Evolutionary conservation across 2,329 filamentous ascomycete species (phyloP).

Genomic region (Ascochyta rabiei): DNA sequence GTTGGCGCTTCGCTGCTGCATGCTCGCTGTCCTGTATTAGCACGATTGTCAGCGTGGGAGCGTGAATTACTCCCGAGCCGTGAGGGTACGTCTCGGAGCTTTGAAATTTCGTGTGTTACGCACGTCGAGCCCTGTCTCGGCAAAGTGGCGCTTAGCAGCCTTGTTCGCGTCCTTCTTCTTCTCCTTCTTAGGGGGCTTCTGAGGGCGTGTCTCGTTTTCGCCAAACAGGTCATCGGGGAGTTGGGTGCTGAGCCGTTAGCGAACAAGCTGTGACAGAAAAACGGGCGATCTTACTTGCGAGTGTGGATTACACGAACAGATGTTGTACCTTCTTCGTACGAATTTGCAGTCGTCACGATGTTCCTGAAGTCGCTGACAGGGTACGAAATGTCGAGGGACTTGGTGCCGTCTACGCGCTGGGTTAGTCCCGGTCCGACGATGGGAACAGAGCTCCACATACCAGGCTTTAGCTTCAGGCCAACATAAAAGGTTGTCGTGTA

Average conservation of each 20-base stretch:
- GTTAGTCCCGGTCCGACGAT: conserved; percentile 9
- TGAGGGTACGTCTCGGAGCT: conserved; percentile 22
- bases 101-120: conserved; percentile 39
- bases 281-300: conserved; percentile 70
- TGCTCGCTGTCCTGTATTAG: conserved; percentile 48
- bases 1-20: conserved; percentile 41
- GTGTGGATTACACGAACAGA: conserved; percentile 82
- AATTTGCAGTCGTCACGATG: conserved; percentile 76
- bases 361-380: conserved; percentile 87
- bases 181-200: conserved; percentile 51
- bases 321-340: conserved; percentile 76
- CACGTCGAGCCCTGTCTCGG: conserved; percentile 55
- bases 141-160: conserved; percentile 51
- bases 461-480: conserved; percentile 78
- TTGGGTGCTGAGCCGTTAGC: conserved; percentile 67
- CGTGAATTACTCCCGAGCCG: conserved; percentile 28
- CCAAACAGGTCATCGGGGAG: conserved; percentile 90
- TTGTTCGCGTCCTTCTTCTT: conserved; percentile 38
- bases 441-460: conserved; percentile 56
- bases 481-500: conserved; percentile 96
- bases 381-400: conserved; percentile 76
- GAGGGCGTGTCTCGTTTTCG: conserved; percentile 67
- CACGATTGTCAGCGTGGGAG: conserved; percentile 41
- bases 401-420: conserved; percentile 60
- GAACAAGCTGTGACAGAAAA: background rate